Evolutionary conservation across 148 eudicot genomes (phyloP), one percentile per base, ranked within the genome.

Genomic region (Linanthus parryae): DNA sequence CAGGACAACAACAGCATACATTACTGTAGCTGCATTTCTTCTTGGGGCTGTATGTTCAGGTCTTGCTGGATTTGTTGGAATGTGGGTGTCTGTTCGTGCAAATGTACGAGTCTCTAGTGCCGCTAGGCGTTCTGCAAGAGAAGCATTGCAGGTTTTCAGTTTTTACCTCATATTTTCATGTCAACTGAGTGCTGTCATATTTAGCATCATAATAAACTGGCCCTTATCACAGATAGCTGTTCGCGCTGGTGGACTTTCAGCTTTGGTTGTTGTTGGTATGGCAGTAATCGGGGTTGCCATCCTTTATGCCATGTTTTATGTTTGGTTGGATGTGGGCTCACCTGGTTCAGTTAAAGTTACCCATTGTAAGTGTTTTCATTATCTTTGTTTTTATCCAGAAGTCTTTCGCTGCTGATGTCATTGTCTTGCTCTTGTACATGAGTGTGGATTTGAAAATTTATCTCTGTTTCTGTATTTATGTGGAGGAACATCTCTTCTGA

Each of bases 11-110:
- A 70, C 94, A 64, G 98, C 98, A 49, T 92, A 52, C 70, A 79
- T 92, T 61, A 92, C 98, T 35, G 98, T 84, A 50, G 63, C 73
- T 64, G 71, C 98, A 51, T 92, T 92, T 79, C 81, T 92, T 61
- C 78, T 92, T 51, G 98, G 98, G 69, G 98, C 98, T 54, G 6
- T 87, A 41, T 92, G 98, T 77, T 92, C 98, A 40, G 98, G 98
- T 58, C 12, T 92, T 55, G 98, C 98, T 59, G 98, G 98, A 20
- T 92, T 83, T 67, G 98, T 92, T 68, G 98, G 98, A 48, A 92
- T 92, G 98, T 92, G 98, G 98, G 98, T 92, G 36, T 92, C 98
- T 26, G 96, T 92, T 58, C 89, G 98, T 73, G 98, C 98, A 43
- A 92, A 92, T 75, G 98, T 92, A 50, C 66, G 98, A 35, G 98